Percentiles rank a stretch among this genome's conserved stretches.
These are phyloP conservation scores for Cladorrhinum sp. DNA, from an alignment of 2,329 filamentous ascomycete species.

Conservation along the genomic window DNA sequence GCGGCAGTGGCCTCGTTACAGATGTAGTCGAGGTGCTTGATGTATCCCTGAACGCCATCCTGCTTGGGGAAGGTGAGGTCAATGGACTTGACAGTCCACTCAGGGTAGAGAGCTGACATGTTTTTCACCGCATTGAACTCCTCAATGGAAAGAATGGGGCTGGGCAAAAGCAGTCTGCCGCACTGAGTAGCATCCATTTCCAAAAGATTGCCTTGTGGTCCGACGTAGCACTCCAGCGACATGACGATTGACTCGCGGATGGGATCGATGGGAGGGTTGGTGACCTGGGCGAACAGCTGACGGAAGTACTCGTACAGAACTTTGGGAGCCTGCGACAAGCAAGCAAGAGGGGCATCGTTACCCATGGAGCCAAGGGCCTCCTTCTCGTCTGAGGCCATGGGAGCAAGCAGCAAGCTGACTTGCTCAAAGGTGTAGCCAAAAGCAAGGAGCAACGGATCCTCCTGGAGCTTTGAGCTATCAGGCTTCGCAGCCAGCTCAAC, in stretches of 20 bases:
- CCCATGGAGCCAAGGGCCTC: conserved; percentile 97
- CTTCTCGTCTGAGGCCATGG: conserved; percentile 97
- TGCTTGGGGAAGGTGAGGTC: conserved; percentile 91
- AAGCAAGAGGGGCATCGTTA: conserved; percentile 90
- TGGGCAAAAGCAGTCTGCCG: conserved; percentile 78
- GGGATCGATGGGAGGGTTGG: conserved; percentile 94
- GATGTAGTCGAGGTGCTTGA: conserved; percentile 83
- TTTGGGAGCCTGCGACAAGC: conserved; percentile 83
- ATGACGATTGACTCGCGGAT: conserved; percentile 98
- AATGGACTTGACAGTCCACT: conserved; percentile 86
- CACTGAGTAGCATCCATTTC: conserved; percentile 93
- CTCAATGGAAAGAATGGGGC: conserved; percentile 81
- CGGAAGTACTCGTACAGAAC: conserved; percentile 96
- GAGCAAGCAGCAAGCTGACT: conserved; percentile 83
- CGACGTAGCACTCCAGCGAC: conserved; percentile 95
- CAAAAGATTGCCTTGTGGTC: conserved; percentile 89
- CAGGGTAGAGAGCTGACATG: conserved; percentile 66
- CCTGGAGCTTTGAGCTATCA: conserved; percentile 69
- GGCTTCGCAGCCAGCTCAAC: conserved; percentile 65
- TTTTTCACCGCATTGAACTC: conserved; percentile 87
- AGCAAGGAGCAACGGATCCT: conserved; percentile 77
- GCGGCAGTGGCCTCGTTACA: conserved; percentile 81
- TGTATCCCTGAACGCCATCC: conserved; percentile 78
- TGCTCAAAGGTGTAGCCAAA: conserved; percentile 97
- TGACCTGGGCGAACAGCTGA: conserved; percentile 95